phyloP scores from a whole-genome alignment of 306 rosid genomes.

The Vachellia collinsii region DNA sequence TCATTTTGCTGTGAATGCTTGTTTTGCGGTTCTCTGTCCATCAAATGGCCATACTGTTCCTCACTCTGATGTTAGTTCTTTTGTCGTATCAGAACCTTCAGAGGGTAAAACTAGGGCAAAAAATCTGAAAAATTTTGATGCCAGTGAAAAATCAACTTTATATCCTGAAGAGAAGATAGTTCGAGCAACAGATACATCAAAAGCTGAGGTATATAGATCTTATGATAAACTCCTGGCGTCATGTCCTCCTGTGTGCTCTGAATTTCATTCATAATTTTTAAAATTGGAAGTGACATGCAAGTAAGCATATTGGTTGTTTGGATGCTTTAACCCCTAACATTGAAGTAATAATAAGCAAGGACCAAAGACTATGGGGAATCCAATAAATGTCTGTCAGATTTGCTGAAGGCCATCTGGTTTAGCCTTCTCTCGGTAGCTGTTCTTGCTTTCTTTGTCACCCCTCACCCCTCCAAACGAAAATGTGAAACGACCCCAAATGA shows the following conservation, averaged over 20 bases:
- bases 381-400: background rate
- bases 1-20: constrained; percentile 26
- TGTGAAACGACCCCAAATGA: background rate
- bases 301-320: background rate
- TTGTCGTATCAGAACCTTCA: constrained; percentile 38
- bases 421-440: background rate
- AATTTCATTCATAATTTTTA: constrained; percentile 12
- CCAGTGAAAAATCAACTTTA: constrained; percentile 40
- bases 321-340: background rate
- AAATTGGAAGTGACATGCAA: constrained; percentile 23
- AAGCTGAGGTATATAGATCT: constrained; percentile 56
- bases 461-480: background rate
- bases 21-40: constrained; percentile 25
- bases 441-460: background rate
- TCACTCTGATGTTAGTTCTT: constrained; percentile 28
- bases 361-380: background rate
- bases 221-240: constrained; percentile 19
- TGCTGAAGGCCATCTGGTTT: background rate
- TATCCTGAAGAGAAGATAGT: constrained; percentile 49
- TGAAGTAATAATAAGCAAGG: background rate
- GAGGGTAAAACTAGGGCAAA: constrained; percentile 28
- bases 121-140: constrained; percentile 23
- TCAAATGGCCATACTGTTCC: constrained; percentile 6
- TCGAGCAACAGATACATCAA: constrained; percentile 47
- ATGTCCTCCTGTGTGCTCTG: background rate